These are phyloP conservation scores for Astrocystis sublimbata DNA, from an alignment of 495 filamentous ascomycete species.

Conservation along the genomic window DNA sequence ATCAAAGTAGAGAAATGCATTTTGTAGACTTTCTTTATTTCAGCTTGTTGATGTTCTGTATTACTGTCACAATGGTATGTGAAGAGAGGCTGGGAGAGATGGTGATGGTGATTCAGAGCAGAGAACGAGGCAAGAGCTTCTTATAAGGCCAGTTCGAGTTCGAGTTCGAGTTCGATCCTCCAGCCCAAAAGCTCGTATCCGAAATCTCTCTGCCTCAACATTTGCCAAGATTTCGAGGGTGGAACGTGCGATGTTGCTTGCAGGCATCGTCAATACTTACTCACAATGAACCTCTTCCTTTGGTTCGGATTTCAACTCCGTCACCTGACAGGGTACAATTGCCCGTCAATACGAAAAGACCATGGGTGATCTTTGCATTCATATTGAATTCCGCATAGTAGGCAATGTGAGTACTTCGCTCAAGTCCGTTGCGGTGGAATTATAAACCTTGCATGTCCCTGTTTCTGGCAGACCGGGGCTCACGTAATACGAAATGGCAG, in stretches of 20 bases:
- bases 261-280: conserved; percentile 1
- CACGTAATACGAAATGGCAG: conserved; percentile 5
- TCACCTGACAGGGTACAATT: too few species aligned
- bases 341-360: too few species aligned
- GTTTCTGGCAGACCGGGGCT: conserved; percentile 1
- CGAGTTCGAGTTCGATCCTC: too few species aligned
- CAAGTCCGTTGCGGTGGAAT: too few species aligned
- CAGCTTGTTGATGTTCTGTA: conserved; percentile 8
- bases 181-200: too few species aligned
- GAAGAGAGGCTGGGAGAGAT: neutral
- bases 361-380: too few species aligned
- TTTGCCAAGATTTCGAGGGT: conserved; percentile 1
- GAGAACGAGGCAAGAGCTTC: neutral
- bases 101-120: conserved; percentile 6
- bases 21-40: conserved; percentile 6
- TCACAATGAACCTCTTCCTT: conserved; percentile 6
- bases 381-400: too few species aligned
- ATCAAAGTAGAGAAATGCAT: conserved; percentile 12
- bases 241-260: neutral
- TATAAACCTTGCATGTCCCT: too few species aligned
- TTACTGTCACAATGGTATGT: neutral
- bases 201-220: neutral
- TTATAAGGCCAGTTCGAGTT: conserved; percentile 6
- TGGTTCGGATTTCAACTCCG: too few species aligned
- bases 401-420: too few species aligned